Evolutionary conservation across 768 basidiomycete genomes (phyloP).

Genomic region (Panaeolus cyanescens): DNA sequence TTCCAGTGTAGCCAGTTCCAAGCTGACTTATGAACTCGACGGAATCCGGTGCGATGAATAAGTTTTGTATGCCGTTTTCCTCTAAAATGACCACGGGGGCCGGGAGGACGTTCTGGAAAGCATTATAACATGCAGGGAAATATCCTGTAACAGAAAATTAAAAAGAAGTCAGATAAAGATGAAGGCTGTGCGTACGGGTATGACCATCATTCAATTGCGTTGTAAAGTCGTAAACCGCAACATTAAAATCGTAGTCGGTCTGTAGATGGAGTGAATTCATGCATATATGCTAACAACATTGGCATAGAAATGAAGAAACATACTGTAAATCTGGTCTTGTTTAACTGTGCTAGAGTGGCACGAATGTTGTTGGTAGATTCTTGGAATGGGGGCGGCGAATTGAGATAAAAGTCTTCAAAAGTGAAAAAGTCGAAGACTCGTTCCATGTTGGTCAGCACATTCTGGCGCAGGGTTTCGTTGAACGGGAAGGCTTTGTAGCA

Average conservation of each 20-base stretch:
- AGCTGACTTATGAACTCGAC: conserved; percentile 51
- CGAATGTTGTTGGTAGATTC: conserved; percentile 59
- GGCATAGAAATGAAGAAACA: conserved; percentile 7
- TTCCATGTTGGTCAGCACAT: conserved; percentile 47
- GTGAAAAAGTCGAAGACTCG: conserved; percentile 56
- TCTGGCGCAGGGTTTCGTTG: conserved; percentile 56
- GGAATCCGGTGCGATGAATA: conserved; percentile 57
- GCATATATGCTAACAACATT: not conserved
- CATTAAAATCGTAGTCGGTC: conserved; percentile 71
- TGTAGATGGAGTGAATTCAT: conserved; percentile 18
- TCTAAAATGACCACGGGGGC: conserved; percentile 56
- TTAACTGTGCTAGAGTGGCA: conserved; percentile 47
- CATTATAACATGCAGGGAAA: conserved; percentile 57
- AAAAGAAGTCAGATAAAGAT: not conserved
- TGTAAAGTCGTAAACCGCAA: conserved; percentile 54
- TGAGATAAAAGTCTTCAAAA: conserved; percentile 52
- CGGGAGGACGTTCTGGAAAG: conserved; percentile 56
- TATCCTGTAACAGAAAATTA: conserved; percentile 40
- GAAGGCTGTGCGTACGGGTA: conserved; percentile 43
- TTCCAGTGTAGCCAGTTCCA: conserved; percentile 45
- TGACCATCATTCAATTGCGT: conserved; percentile 66
- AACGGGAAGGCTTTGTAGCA: conserved; percentile 61
- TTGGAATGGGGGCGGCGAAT: conserved; percentile 54
- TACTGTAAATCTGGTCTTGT: conserved; percentile 48
- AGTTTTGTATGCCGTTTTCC: conserved; percentile 44